These are phyloP conservation scores for Cryphonectria carpinicola DNA, from an alignment of 2,329 filamentous ascomycete species.

Conservation along the genomic window DNA sequence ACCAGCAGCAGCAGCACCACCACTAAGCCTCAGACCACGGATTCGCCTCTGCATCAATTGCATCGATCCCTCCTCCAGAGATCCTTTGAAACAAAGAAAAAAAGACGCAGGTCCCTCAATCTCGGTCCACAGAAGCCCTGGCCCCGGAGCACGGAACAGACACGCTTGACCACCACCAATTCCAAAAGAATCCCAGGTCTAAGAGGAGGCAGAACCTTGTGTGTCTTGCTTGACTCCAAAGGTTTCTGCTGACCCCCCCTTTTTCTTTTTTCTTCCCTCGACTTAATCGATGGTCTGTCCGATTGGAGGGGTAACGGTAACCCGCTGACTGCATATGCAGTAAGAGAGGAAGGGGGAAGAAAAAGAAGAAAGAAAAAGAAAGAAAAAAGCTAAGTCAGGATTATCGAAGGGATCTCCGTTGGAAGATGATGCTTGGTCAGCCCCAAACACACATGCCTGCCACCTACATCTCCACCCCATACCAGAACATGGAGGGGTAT, in stretches of 20 bases:
- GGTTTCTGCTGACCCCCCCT: conserved; percentile 1
- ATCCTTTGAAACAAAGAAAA: background rate
- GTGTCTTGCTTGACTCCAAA: background rate
- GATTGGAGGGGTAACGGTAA: conserved; percentile 14
- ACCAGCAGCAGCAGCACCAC: background rate
- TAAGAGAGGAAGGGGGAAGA: background rate
- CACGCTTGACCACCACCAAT: background rate
- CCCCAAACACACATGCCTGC: conserved; percentile 10
- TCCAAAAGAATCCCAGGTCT: background rate
- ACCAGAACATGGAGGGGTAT: conserved; percentile 17
- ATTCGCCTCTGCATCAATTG: conserved; percentile 17
- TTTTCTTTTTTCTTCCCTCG: background rate
- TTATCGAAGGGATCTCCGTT: background rate
- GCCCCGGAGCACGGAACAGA: background rate
- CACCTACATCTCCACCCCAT: conserved; percentile 24
- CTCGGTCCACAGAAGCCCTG: background rate
- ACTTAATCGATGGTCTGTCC: conserved; percentile 8
- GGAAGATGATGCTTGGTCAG: conserved; percentile 27
- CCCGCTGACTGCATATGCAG: background rate
- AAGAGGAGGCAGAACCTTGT: conserved; percentile 16
- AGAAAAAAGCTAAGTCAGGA: background rate
- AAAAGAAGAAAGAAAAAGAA: background rate
- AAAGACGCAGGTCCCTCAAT: background rate
- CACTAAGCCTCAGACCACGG: background rate
- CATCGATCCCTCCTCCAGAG: conserved; percentile 14